A percentile compares a stretch with the other conserved stretches of the same genome.
Evolutionary conservation across 257 asterid genomes (phyloP).

Genomic region (Przewalskia tangutica): DNA sequence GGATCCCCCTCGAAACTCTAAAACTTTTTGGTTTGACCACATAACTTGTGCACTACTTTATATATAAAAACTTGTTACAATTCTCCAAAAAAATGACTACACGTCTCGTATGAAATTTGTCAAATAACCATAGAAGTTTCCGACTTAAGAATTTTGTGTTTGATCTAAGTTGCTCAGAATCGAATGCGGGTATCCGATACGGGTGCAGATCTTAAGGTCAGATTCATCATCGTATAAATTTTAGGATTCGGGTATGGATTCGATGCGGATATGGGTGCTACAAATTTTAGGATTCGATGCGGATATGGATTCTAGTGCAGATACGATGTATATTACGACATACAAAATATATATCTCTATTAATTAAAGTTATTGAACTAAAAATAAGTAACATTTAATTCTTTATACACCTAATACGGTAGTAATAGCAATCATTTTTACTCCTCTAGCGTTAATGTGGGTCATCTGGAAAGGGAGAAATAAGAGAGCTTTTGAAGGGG

Average conservation of each 20-base stretch:
- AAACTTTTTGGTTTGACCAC: not conserved
- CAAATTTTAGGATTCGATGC: no score
- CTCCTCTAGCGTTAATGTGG: no score
- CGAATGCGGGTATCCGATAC: not conserved
- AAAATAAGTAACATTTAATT: not conserved
- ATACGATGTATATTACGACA: no score
- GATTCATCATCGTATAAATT: not conserved
- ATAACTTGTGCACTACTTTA: not conserved
- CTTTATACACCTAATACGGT: no score
- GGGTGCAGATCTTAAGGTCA: not conserved
- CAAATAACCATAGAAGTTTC: not conserved
- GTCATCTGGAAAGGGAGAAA: no score
- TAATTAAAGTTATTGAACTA: not conserved
- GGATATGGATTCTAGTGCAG: not conserved
- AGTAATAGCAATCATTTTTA: not conserved
- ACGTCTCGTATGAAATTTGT: not conserved
- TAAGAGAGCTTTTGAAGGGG: no score
- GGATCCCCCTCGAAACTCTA: not conserved
- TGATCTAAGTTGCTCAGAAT: not conserved
- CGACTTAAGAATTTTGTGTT: not conserved
- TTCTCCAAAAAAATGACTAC: not conserved
- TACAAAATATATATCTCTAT: not conserved
- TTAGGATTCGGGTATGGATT: not conserved
- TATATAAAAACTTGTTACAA: not conserved
- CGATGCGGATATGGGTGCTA: not conserved